Base-by-base conservation (phyloP, 495 filamentous ascomycete species). In the Gamarada debralockiae region DNA sequence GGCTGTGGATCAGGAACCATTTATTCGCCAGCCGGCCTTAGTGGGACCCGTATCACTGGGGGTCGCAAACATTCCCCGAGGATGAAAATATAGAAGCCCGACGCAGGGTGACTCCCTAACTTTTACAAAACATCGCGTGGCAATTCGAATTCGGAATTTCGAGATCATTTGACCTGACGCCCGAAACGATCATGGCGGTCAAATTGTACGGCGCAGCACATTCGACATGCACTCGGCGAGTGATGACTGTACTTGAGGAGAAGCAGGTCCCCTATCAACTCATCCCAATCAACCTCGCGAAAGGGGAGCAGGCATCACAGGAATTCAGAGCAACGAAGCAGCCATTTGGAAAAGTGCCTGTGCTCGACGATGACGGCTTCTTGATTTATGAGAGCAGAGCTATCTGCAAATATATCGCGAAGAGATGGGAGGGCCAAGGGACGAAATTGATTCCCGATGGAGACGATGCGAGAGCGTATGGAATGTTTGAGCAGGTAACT, bases 231-330 rank as follows among this genome's bases (percentile, higher is more conserved):
- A 46, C 50, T 15, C 58, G 37, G 22, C 36, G 53, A 8, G 54
- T 57, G 5, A 34, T 57, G 18, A 46, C 46, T n/a, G 23, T 36
- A 9, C 45, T 61, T 6, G 17, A 29, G 10, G 53, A 57, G 27
- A 33, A 33, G 1, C 65, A 67, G 5, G 57, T 69, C 21, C 67
- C 71, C 20, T 70, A 73, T 55, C 67, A 67, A 14, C 69, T 71
- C 25, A 49, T 75, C 5, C 29, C 60, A 0, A 57, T 79, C 12
- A 70, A 79, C 55, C 65, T 80, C 3, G 61, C 67, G 6, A 66
- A 1, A 1, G 45, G 45, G 0, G 53, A 53, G 25, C 49, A 61
- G 24, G 55, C 59, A 29, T 25, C 37, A 0, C n/a, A n/a, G n/a
- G 8, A 29, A 18, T 47, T 20, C 37, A 18, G 55, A 37, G 31